A percentile compares a stretch with the other conserved stretches of the same genome.
Conservation (phyloP, 2,329 filamentous ascomycete species). For the Xylaria polymorpha region DNA sequence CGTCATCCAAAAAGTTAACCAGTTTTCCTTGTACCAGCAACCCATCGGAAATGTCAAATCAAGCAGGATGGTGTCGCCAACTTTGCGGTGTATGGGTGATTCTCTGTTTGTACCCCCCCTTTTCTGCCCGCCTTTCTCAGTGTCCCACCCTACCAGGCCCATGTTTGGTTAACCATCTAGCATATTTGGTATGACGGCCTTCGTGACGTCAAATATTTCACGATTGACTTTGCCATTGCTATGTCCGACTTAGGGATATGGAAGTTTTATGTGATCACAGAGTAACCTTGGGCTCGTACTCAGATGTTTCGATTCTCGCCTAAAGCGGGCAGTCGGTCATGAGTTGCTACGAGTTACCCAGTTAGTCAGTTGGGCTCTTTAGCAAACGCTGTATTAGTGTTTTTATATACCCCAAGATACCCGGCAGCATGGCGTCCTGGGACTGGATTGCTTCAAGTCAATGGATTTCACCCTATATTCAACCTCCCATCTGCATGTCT, state of each 20-base stretch:
- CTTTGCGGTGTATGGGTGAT: slow-evolving; percentile 38
- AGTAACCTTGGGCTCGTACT: slow-evolving; percentile 33
- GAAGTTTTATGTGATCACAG: slow-evolving; percentile 34
- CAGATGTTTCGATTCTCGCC: slow-evolving; percentile 26
- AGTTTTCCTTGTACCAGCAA: slow-evolving; percentile 39
- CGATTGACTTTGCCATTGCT: slow-evolving; percentile 17
- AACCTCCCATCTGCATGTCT: slow-evolving; percentile 43
- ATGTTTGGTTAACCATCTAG: slow-evolving; percentile 39
- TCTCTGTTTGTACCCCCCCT: slow-evolving; percentile 38
- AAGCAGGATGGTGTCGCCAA: slow-evolving; percentile 27
- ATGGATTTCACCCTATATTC: slow-evolving; percentile 17
- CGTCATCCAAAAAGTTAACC: slow-evolving; percentile 42
- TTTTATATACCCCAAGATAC: slow-evolving; percentile 35
- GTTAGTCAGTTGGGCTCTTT: slow-evolving; percentile 22
- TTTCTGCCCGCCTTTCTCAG: slow-evolving; percentile 33
- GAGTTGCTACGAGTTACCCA: slow-evolving; percentile 2
- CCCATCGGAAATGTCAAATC: slow-evolving; percentile 17
- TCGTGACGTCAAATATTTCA: slow-evolving; percentile 32
- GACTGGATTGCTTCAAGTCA: slow-evolving; percentile 43
- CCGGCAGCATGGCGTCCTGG: slow-evolving; percentile 38
- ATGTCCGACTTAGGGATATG: slow-evolving; percentile 31
- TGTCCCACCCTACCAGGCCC: slow-evolving; percentile 40
- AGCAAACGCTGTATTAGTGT: slow-evolving; percentile 43
- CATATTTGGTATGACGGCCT: slow-evolving; percentile 39
- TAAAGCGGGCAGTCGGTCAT: slow-evolving; percentile 13